Evolutionary conservation across 2,329 filamentous ascomycete genomes (phyloP).

Genomic region (Botrytis tulipae): DNA sequence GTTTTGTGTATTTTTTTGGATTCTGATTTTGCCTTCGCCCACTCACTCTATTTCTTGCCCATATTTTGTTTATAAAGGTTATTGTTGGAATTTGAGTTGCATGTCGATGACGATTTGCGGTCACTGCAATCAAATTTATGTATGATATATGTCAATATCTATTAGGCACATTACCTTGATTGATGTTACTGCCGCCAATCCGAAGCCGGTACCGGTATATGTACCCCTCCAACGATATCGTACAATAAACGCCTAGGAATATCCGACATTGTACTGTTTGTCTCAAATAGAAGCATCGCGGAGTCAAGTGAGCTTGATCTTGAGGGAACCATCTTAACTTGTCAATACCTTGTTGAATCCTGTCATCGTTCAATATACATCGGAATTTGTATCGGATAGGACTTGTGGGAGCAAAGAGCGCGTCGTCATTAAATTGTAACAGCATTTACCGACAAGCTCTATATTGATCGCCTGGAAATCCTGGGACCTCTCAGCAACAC

Average conservation of each 20-base stretch:
- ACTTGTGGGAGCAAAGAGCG: background rate
- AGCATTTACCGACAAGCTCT: background rate
- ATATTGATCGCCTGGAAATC: background rate
- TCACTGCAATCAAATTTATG: background rate
- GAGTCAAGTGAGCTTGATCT: conserved; percentile 6
- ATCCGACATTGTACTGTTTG: background rate
- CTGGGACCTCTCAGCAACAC: background rate
- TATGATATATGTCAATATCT: conserved; percentile 2
- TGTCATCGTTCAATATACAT: background rate
- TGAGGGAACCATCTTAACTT: background rate
- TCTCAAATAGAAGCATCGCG: conserved; percentile 11
- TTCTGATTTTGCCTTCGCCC: background rate
- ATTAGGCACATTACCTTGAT: conserved; percentile 2
- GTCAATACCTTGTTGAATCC: background rate
- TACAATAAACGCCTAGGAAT: conserved; percentile 10
- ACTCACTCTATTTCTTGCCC: conserved; percentile 5
- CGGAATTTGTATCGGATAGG: background rate
- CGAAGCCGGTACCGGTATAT: conserved; percentile 10
- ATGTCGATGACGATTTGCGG: background rate
- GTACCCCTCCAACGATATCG: conserved; percentile 17
- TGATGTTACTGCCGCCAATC: conserved; percentile 14
- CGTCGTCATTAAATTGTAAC: conserved; percentile 2
- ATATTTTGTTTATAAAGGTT: background rate
- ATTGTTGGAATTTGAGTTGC: background rate
- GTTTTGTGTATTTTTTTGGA: background rate